Percentiles rank a stretch among this genome's conserved stretches.
phyloP scores from a whole-genome alignment of 495 filamentous ascomycete species.

The Glonium stellatum region DNA sequence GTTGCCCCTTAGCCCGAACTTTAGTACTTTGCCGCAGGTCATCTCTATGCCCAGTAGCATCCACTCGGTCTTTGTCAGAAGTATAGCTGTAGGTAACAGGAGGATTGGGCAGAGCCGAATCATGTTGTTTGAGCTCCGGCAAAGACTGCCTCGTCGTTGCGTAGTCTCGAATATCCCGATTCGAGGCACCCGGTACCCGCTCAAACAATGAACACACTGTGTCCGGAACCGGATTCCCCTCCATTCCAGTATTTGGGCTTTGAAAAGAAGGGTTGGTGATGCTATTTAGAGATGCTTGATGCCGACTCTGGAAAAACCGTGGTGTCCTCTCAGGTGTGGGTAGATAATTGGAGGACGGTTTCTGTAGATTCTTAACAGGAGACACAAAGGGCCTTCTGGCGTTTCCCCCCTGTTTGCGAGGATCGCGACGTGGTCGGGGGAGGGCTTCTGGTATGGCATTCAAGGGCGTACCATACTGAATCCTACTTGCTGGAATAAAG shows the following conservation, averaged over 20 bases:
- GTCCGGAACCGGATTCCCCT: neutral
- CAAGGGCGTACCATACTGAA: neutral
- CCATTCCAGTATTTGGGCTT: neutral
- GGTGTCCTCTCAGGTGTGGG: neutral
- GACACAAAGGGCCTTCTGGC: neutral
- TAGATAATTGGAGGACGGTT: neutral
- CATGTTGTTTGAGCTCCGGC: neutral
- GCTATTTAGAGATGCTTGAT: neutral
- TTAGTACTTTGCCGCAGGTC: no score
- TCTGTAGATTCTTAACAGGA: neutral
- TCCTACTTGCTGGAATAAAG: neutral
- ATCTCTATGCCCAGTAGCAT: no score
- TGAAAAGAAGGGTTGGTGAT: neutral
- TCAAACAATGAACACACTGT: neutral
- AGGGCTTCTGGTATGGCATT: neutral
- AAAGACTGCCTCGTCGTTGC: neutral
- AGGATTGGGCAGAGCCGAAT: neutral
- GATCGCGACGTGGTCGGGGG: neutral
- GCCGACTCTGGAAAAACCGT: neutral
- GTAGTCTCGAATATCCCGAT: neutral
- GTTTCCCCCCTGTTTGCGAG: neutral
- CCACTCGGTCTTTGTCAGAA: no score
- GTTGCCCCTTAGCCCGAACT: no score
- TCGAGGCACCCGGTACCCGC: neutral
- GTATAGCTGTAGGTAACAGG: no score